phyloP scores from a whole-genome alignment of 768 basidiomycete genomes.

The Clathrus columnatus region DNA sequence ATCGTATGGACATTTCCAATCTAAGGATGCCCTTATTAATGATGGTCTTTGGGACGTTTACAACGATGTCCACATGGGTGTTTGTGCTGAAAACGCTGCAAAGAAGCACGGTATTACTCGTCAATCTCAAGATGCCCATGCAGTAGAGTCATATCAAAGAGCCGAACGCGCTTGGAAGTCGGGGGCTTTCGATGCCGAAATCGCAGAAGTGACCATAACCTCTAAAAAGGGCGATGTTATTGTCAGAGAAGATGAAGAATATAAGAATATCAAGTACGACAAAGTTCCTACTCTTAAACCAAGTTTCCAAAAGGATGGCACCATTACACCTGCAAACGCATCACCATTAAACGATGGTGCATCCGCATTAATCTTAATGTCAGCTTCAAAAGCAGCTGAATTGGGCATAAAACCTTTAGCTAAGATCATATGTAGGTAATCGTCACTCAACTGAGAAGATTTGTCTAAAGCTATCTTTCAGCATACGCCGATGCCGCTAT shows the following conservation, averaged over 20 bases:
- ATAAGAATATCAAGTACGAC: constrained; percentile 92
- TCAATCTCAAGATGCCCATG: constrained; percentile 82
- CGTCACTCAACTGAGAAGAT: neutral
- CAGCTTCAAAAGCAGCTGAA: constrained; percentile 85
- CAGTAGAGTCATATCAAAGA: constrained; percentile 91
- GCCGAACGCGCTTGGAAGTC: constrained; percentile 85
- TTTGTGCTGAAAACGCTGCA: constrained; percentile 85
- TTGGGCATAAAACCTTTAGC: constrained; percentile 90
- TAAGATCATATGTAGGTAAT: constrained; percentile 76
- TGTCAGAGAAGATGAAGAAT: constrained; percentile 93
- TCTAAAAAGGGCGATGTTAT: constrained; percentile 90
- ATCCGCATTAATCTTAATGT: constrained; percentile 90
- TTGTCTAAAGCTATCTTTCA: constrained; percentile 26
- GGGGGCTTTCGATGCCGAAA: constrained; percentile 79
- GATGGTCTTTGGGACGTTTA: constrained; percentile 97
- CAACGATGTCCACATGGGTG: constrained; percentile 97
- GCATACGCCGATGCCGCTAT: constrained; percentile 97
- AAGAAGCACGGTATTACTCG: constrained; percentile 76
- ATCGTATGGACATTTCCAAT: constrained; percentile 79
- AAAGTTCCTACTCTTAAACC: constrained; percentile 86
- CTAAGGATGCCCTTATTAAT: constrained; percentile 78
- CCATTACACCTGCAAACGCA: constrained; percentile 95
- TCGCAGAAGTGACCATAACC: constrained; percentile 83
- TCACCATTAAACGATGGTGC: constrained; percentile 94
- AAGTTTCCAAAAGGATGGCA: constrained; percentile 80